Percentiles rank a stretch among this genome's conserved stretches.
Evolutionary conservation across 495 filamentous ascomycete genomes (phyloP).

Genomic region (Astrocystis sublimbata): DNA sequence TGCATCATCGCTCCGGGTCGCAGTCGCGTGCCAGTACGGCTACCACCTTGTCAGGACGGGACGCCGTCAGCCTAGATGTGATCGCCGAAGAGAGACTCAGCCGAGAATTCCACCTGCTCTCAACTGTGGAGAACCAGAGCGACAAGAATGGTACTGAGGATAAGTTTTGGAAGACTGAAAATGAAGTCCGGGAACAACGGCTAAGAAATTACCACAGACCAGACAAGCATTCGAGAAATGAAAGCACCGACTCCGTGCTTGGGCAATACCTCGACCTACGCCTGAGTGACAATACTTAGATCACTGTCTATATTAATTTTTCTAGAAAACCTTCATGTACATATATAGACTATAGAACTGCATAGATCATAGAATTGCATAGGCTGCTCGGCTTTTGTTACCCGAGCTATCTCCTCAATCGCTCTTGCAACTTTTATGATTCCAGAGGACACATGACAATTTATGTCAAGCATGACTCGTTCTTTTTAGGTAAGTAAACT

Average conservation of each 20-base stretch:
- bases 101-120: slow-evolving; percentile 8
- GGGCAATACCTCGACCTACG: slow-evolving; percentile 16
- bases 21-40: slow-evolving; percentile 3
- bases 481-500: no score
- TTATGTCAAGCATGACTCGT: no score
- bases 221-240: slow-evolving; percentile 12
- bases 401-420: no score
- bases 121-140: background rate
- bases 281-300: slow-evolving; percentile 8
- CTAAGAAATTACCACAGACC: background rate
- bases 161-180: background rate
- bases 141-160: background rate
- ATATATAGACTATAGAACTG: background rate
- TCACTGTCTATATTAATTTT: background rate
- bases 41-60: background rate
- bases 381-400: no score
- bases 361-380: background rate
- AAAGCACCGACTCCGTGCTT: slow-evolving; percentile 17
- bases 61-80: slow-evolving; percentile 6
- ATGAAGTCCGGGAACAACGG: background rate
- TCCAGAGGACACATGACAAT: no score
- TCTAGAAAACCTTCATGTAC: background rate
- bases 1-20: slow-evolving; percentile 10
- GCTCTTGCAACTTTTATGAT: no score
- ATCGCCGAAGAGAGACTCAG: slow-evolving; percentile 18